A percentile compares a stretch with the other conserved stretches of the same genome.
Conservation (phyloP, 2,329 filamentous ascomycete species). For the Clarireedia homoeocarpa region DNA sequence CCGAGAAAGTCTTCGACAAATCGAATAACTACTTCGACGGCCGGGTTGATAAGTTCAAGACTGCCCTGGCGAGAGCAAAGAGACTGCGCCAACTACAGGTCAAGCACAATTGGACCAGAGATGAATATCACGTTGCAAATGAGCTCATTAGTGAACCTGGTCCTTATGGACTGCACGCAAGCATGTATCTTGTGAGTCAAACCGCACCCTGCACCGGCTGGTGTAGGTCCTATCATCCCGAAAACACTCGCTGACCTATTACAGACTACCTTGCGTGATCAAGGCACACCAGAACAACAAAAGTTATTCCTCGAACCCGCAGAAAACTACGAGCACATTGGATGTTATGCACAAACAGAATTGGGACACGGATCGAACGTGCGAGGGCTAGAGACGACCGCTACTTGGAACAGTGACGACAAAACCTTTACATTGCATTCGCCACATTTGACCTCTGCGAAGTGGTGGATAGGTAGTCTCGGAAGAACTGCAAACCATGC, state of each 20-base stretch:
- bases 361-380: slow-evolving; percentile 74
- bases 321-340: slow-evolving; percentile 62
- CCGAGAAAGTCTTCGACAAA: slow-evolving; percentile 69
- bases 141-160: slow-evolving; percentile 66
- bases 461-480: slow-evolving; percentile 80
- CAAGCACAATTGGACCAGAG: slow-evolving; percentile 57
- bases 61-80: slow-evolving; percentile 63
- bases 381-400: slow-evolving; percentile 40
- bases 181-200: slow-evolving; percentile 54
- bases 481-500: slow-evolving; percentile 70
- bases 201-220: too few relatives aligned
- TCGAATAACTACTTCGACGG: slow-evolving; percentile 69
- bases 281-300: slow-evolving; percentile 66
- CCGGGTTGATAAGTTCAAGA: slow-evolving; percentile 59
- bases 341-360: slow-evolving; percentile 77
- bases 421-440: slow-evolving; percentile 71
- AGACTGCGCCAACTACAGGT: slow-evolving; percentile 57
- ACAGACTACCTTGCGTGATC: slow-evolving; percentile 60
- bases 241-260: neutral
- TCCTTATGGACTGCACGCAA: slow-evolving; percentile 64
- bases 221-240: too few relatives aligned
- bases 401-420: slow-evolving; percentile 62
- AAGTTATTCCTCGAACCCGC: slow-evolving; percentile 64
- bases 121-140: slow-evolving; percentile 57
- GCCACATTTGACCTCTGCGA: slow-evolving; percentile 65